Conservation (phyloP, 106 monocot species). For the Apostasia shenzhenica region DNA sequence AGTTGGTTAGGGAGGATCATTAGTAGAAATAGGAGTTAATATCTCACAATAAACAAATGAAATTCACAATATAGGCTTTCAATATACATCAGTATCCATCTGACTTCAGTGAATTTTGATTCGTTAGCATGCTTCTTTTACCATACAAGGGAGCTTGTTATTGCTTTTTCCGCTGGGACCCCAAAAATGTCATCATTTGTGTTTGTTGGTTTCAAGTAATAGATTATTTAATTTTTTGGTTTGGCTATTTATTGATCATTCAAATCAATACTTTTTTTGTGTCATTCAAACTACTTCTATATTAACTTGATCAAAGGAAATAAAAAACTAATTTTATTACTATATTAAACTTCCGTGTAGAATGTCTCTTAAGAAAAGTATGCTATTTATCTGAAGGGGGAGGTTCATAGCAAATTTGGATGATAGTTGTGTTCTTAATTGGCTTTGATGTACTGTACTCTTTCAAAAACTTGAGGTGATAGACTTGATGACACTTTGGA, state of each 20-base stretch:
- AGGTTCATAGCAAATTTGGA: neutral
- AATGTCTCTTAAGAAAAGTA: neutral
- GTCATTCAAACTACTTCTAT: neutral
- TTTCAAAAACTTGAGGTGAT: conserved; percentile 37
- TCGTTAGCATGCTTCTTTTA: no score
- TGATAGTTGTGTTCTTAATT: neutral
- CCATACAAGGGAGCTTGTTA: no score
- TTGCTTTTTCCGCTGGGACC: no score
- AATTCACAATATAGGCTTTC: no score
- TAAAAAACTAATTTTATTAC: no score
- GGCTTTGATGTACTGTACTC: neutral
- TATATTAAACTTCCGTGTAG: neutral
- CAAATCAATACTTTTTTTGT: neutral
- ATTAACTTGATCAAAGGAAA: no score
- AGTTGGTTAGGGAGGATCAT: no score
- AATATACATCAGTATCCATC: no score
- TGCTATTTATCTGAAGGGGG: neutral
- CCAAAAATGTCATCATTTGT: neutral
- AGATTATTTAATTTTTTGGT: neutral
- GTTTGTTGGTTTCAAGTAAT: neutral
- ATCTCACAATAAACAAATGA: no score
- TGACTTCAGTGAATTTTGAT: no score
- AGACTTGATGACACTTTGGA: conserved; percentile 18
- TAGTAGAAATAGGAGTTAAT: no score
- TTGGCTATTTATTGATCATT: neutral